Percentiles rank a stretch among this genome's conserved stretches.
phyloP scores from a whole-genome alignment of 352 stramenopile genomes.

The Phytophthora chlamydospora region DNA sequence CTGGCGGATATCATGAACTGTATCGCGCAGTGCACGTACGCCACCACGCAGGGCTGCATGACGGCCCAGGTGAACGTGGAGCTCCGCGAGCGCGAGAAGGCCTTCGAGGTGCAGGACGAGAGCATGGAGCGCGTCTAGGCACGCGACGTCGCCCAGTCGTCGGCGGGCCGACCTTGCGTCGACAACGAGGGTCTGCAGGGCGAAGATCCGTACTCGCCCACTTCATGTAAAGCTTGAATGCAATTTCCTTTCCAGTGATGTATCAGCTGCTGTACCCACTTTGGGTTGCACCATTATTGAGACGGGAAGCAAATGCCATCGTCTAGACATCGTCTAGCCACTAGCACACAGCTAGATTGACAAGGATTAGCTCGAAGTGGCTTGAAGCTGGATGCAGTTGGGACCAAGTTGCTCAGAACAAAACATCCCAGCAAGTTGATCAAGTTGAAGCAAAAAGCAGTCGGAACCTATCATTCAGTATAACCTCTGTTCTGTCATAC shows the following conservation, averaged over 20 bases:
- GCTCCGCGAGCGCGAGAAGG: constrained; percentile 84
- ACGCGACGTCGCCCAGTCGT: neutral
- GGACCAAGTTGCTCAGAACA: too few relatives aligned
- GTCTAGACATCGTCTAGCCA: too few relatives aligned
- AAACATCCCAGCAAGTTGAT: too few relatives aligned
- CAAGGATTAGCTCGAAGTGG: too few relatives aligned
- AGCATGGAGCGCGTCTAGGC: constrained; percentile 72
- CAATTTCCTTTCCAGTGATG: constrained; percentile 25
- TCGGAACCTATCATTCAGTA: too few relatives aligned
- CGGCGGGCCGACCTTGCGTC: neutral
- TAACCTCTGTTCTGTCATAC: constrained; percentile 2
- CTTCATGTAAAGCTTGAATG: constrained; percentile 20
- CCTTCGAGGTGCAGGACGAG: constrained; percentile 49
- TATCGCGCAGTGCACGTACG: constrained; percentile 93
- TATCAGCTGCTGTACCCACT: constrained; percentile 4
- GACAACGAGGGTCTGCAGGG: constrained; percentile 13
- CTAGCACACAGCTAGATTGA: too few relatives aligned
- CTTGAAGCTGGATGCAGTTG: too few relatives aligned
- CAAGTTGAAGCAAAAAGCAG: too few relatives aligned
- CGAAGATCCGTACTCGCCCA: constrained; percentile 11
- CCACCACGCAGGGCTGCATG: constrained; percentile 93
- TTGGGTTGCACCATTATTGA: too few relatives aligned
- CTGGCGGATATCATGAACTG: constrained; percentile 85
- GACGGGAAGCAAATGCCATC: too few relatives aligned
- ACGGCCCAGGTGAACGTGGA: constrained; percentile 93